phyloP scores from a whole-genome alignment of 2,329 filamentous ascomycete species.

The Tolypocladium capitatum region DNA sequence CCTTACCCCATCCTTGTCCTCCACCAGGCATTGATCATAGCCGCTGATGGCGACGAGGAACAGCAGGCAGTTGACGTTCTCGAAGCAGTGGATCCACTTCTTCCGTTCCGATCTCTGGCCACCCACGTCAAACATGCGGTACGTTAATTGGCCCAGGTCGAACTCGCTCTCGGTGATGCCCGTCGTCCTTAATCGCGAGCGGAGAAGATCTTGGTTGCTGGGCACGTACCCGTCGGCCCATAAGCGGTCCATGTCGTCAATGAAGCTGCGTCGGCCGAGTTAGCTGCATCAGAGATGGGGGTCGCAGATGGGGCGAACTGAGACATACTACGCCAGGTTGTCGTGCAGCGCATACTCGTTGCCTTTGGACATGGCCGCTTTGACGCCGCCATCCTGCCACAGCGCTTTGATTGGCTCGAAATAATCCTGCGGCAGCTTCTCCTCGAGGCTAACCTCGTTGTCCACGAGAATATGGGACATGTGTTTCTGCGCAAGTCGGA shows the following conservation, averaged over 20 bases:
- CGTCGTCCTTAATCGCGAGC: conserved; percentile 93
- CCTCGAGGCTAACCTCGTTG: conserved; percentile 69
- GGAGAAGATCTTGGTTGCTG: conserved; percentile 87
- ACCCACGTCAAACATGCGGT: conserved; percentile 96
- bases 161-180: conserved; percentile 96
- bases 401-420: conserved; percentile 69
- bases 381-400: conserved; percentile 75
- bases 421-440: conserved; percentile 66
- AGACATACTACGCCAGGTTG: conserved; percentile 77
- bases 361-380: conserved; percentile 77
- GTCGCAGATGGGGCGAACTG: background rate
- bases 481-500: conserved; percentile 44
- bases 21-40: conserved; percentile 91
- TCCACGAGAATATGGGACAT: conserved; percentile 67
- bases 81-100: conserved; percentile 99
- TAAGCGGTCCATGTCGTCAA: conserved; percentile 87
- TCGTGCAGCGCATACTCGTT: conserved; percentile 96
- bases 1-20: conserved; percentile 69
- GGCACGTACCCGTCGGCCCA: conserved; percentile 85
- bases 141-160: conserved; percentile 86
- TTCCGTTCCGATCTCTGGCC: conserved; percentile 92
- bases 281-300: background rate
- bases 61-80: conserved; percentile 92
- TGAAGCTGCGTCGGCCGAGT: conserved; percentile 51
- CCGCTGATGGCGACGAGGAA: conserved; percentile 96